Evolutionary conservation across 441 rosid genomes (phyloP), one percentile per base, ranked within the genome.

Genomic region (Flueggea neowawraea): DNA sequence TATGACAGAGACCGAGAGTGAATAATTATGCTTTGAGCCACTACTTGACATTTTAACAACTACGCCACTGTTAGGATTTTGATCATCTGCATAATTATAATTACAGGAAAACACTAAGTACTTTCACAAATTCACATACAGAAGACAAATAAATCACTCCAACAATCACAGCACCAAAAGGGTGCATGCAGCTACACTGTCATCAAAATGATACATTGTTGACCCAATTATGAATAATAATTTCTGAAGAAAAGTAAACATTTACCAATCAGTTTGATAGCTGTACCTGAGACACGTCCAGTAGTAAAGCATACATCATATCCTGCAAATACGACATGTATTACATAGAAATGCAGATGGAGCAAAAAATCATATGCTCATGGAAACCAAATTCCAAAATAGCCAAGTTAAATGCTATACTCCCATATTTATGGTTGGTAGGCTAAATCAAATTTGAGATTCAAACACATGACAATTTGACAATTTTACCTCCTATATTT

Each of bases 281-380:
- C 54, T 43, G 83, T 80, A 80, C 73, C 79, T 48, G 88, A 78
- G 61, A 70, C 71, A 67, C 62, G 74, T 66, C 99, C 99, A 68
- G 89, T 31, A 16, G 91, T 66, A 55, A 68, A 76, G 82, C 99
- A 95, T 16, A 95, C 91, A 67, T 81, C 91, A 61, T 91, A 95
- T 52, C 98, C 98, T 95, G 83, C 72, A 79, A 33, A 60, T 13
- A 58, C 63, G 55, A 64, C 55, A 60, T 43, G 32, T 22, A 28
- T 16, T 54, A 55, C 36, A 54, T 31, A 54, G 61, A 56, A 36
- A 32, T 28, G 13, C 8, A 43, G 12, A 43, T 43, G 45, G 45
- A 6, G 12, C 45, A 43, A 11, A 43, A 43, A 6, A 43, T 6
- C n/a, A 43, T 3, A 43, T 43, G 8, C 45, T 43, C 12, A 6